Conservation (phyloP, 2,329 filamentous ascomycete species). For the Colletotrichum nymphaeae region DNA sequence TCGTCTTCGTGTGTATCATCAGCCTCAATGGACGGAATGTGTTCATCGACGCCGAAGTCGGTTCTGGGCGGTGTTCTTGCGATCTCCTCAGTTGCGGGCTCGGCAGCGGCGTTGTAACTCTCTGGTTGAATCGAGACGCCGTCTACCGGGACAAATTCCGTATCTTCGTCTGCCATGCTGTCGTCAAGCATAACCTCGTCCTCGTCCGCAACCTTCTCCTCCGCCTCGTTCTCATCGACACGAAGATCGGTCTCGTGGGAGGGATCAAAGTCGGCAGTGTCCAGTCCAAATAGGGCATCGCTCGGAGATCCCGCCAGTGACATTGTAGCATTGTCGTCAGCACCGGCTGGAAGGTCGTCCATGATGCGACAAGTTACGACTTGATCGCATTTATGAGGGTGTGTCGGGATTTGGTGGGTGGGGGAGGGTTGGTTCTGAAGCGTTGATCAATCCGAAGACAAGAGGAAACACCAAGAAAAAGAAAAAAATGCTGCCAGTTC, state of each 20-base stretch:
- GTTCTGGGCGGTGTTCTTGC: background rate
- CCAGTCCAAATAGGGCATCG: conserved; percentile 30
- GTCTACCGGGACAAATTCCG: background rate
- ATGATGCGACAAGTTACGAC: conserved; percentile 37
- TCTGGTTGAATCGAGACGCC: background rate
- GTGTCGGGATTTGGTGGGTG: background rate
- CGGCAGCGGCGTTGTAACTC: background rate
- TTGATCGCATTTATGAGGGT: background rate
- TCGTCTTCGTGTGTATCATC: too few relatives aligned
- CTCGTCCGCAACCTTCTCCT: background rate
- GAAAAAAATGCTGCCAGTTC: background rate
- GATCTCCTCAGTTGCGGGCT: background rate
- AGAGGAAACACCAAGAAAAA: background rate
- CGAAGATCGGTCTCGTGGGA: background rate
- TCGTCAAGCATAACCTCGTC: background rate
- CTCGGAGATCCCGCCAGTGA: background rate
- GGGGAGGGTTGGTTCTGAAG: background rate
- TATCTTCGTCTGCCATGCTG: background rate
- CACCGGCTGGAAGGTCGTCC: conserved; percentile 36
- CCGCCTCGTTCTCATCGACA: background rate
- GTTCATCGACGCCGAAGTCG: background rate
- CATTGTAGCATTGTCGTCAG: conserved; percentile 31
- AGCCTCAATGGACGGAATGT: background rate
- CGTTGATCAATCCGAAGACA: background rate
- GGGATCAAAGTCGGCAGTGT: background rate